These are phyloP conservation scores for Lathyrus tuberosus DNA, from an alignment of 306 rosid genomes.

Conservation along the genomic window DNA sequence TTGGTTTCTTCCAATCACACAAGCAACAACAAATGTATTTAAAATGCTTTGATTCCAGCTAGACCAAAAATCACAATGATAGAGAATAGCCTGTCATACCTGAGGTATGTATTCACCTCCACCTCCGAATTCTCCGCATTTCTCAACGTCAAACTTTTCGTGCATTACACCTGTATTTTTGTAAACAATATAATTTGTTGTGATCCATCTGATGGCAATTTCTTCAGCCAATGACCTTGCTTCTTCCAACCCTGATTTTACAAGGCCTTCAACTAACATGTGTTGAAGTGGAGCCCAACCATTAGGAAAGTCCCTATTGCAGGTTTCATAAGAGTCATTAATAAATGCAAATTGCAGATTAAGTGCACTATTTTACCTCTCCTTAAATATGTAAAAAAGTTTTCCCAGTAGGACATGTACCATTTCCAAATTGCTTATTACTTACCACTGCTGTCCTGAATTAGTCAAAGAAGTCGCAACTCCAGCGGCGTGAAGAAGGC, in stretches of 20 bases:
- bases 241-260: constrained; percentile 68
- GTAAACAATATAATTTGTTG: constrained; percentile 69
- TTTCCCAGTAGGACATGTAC: not conserved
- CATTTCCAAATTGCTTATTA: constrained; percentile 15
- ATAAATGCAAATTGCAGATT: constrained; percentile 10
- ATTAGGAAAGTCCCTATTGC: constrained; percentile 88
- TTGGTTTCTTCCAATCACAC: constrained; percentile 16
- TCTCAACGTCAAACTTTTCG: constrained; percentile 75
- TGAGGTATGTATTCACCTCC: constrained; percentile 88
- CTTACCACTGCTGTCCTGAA: constrained; percentile 83
- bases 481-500: constrained; percentile 63
- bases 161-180: constrained; percentile 80
- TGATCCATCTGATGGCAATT: constrained; percentile 80
- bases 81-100: constrained; percentile 44
- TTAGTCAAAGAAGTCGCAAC: constrained; percentile 72
- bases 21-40: constrained; percentile 1
- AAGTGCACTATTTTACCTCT: constrained; percentile 21
- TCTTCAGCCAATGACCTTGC: constrained; percentile 75
- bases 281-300: constrained; percentile 97
- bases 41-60: constrained; percentile 4
- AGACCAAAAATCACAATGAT: constrained; percentile 2
- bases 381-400: not conserved
- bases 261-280: constrained; percentile 92
- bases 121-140: constrained; percentile 79
- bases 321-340: constrained; percentile 7